Base-by-base conservation (phyloP, 2,329 filamentous ascomycete species). In the Trichoderma arundinaceum region DNA sequence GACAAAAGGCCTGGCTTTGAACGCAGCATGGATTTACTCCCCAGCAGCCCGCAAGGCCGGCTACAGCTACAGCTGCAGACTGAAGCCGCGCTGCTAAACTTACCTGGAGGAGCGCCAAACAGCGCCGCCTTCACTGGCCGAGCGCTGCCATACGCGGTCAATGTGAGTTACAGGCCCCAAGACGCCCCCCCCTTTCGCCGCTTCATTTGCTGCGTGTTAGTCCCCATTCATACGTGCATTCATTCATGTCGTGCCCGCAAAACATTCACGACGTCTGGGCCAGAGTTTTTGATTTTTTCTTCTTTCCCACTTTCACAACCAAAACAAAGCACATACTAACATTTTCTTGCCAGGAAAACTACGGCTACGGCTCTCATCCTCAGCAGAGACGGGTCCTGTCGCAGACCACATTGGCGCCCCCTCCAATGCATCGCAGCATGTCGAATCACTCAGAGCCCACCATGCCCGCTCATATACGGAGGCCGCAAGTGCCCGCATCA, bases 351-450 rank as follows among this genome's bases (percentile, higher is more conserved):
- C 22, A 32, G 39, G 13, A 51, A 33, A n/a, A 57, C 39, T 33
- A 13, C 54, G 17, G 9, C 54, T 15, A 33, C 38, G 5, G 4
- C 28, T 19, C 10, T 28, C 7, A 9, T 39, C 32, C 8, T 19
- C 33, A 51, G 15, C 33, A 41, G 44, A 32, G 12, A 17, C 53
- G 38, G 3, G 22, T 38, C 51, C 10, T 54, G 48, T 76, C 74
- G 32, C 74, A 76, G 51, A 74, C 76, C 63, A 68, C 71, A 1
- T 66, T 73, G 12, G 67, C 73, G 8, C 74, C 76, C 1, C 75
- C 77, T 35, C 74, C 74, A 67, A 84, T 84, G 82, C 76, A 77
- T 70, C 80, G 82, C 64, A 79, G 76, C 62, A 73, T 74, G 13
- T 84, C 82, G 44, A 79, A 76, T 69, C 74, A 77, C 38, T 80